Base-by-base conservation (phyloP, 179 eudicot species). In the Camellia oleifera region DNA sequence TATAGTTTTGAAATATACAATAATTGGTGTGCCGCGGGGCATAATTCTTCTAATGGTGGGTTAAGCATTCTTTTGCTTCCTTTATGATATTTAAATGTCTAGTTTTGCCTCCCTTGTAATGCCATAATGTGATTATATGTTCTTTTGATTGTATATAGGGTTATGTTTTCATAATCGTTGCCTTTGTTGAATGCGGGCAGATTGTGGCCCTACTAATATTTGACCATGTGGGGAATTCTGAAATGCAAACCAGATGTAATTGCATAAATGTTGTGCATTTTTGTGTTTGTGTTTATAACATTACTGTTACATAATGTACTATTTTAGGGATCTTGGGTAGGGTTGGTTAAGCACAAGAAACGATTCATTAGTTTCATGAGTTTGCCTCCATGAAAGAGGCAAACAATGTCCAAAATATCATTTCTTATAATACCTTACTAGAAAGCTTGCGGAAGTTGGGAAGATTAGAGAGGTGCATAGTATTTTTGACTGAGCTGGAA, bases 381-480 rank as follows among this genome's bases (percentile, higher is more conserved):
- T 92, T 93, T 87, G 84, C 77, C 68, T 83, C 84, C 50, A 89
- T 92, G 97, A 89, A 89, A 86, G 85, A 84, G 74, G 91, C 85
- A 40, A 82, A 80, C n/a, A 76, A 93, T 67, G 64, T 42, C 66
- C 97, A 95, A 5, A 97, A 95, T 85, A 79, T 92, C 15, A 80
- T 89, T 81, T 82, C 97, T 13, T 95, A 89, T 78, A 95, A 92
- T 81, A 93, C 97, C 45, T 72, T 95, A 77, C 65, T 95, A 67
- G 90, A 88, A 82, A 82, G 86, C 81, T 82, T 93, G 72, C 78
- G 85, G 81, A 95, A 92, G 79, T 82, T 87, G 74, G 97, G 95
- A 23, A 90, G 97, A 81, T 81, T 89, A 58, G 91, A 89, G 81
- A 61, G 83, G 80, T 89, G 93, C 83, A 62, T 81, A 7, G 81